A percentile compares a stretch with the other conserved stretches of the same genome.
Conservation (phyloP, 805 yeast genomes). For the Tetrapisispora phaffii region DNA sequence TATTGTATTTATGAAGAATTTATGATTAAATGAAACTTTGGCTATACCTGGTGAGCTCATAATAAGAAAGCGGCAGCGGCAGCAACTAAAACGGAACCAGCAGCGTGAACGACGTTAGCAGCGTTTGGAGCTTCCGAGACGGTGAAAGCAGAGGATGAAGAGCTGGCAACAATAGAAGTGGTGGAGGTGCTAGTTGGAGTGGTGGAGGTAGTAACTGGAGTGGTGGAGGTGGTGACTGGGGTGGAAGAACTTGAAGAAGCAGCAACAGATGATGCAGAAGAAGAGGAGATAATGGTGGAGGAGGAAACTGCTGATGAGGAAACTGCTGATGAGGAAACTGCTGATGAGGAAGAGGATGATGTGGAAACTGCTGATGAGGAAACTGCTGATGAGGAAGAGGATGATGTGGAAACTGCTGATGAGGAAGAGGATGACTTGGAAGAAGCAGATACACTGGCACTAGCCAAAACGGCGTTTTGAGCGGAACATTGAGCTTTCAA, state of each 20-base stretch:
- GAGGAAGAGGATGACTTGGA: conserved; percentile 29
- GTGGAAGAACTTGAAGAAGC: conserved; percentile 3
- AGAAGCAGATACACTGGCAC: conserved; percentile 30
- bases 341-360: conserved; percentile 16
- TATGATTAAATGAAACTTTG: neutral
- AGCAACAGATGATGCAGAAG: conserved; percentile 16
- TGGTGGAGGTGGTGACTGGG: conserved; percentile 12
- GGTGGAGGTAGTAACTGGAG: conserved; percentile 29
- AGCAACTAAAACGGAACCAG: conserved; percentile 16
- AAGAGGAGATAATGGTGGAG: conserved; percentile 11
- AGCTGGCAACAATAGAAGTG: conserved; percentile 7
- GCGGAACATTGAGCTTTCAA: conserved; percentile 47
- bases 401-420: conserved; percentile 21
- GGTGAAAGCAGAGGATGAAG: conserved; percentile 4
- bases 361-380: conserved; percentile 20
- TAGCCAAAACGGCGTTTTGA: conserved; percentile 30
- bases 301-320: too few relatives aligned
- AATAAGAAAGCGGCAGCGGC: conserved; percentile 24
- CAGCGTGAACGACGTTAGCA: conserved; percentile 20
- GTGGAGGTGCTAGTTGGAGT: conserved; percentile 37
- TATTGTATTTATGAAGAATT: neutral
- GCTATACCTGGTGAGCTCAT: conserved; percentile 4
- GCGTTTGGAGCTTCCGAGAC: conserved; percentile 32
- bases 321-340: conserved; percentile 21
- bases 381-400: conserved; percentile 20